Base-by-base conservation (phyloP, 148 eudicot species). In the Suaeda aralocaspica region DNA sequence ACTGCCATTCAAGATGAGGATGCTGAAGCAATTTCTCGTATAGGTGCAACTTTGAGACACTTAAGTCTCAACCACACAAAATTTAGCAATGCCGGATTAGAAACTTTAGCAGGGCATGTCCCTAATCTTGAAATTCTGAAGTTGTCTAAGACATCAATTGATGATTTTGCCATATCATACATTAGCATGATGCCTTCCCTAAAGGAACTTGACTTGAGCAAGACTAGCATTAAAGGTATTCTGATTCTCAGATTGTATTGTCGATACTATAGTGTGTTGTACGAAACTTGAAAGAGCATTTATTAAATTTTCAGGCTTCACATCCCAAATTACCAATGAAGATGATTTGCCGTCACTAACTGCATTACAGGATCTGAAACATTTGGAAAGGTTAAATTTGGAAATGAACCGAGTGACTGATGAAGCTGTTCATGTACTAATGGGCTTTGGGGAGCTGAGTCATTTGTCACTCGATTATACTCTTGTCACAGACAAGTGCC, bases 131-230 rank as follows among this genome's bases (percentile, higher is more conserved):
- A 88, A 76, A 76, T 73, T 59, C 51, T 90, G 26, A 80, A 80
- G 31, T 63, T 90, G 72, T 83, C 90, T 58, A 57, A 72, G 76
- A 88, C 93, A 26, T 48, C 74, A 51, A 62, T 68, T 65, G 86
- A 94, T 69, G 98, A 94, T 72, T 26, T 70, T 58, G 86, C 91
- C 57, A 44, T 94, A 51, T 63, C 85, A n/a, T 87, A 74, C 77
- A 62, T 93, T 41, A 73, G 90, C 74, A 75, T 78, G 82, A 88
- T 93, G 86, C 88, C 92, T 69, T 87, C 86, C 21, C 75, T 93
- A 14, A 84, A 82, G 82, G 79, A 64, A 51, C 69, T 93, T 80
- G 81, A 90, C 82, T 78, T 93, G 55, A 90, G 87, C 84, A 72
- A 72, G 67, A 87, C 96, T 29, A 63, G 80, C 67, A 74, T 93